Base-by-base conservation (phyloP, 139 green algal species). In the Trebouxia sp. region DNA sequence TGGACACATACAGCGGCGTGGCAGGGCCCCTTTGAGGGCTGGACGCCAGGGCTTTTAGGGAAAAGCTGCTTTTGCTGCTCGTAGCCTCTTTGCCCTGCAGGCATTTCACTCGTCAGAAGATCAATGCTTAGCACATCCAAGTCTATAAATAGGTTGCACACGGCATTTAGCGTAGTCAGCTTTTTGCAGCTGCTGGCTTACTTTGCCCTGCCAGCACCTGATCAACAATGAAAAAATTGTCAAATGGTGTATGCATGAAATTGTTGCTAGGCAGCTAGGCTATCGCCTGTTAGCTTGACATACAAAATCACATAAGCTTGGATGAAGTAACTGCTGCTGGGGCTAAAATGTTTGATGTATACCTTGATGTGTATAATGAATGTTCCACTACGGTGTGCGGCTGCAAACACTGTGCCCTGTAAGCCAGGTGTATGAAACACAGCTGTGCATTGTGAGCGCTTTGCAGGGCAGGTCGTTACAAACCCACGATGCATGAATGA, bases 321-420 rank as follows among this genome's bases (percentile, higher is more conserved):
- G n/a, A 10, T 70, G 14, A 17, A 70, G 26, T 32, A 24, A 35
- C 58, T 70, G 58, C 10, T 24, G 32, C 58, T 10, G n/a, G 24
- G 14, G 17, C 26, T 24, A 41, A 10, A 24, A 12, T n/a, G 26
- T 69, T 24, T 39, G 56, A 69, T 1, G 11, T 69, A 5, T 32
- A 89, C 86, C 89, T 94, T 94, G 26, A 91, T 88, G 80, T 94
- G 94, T n/a, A 92, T 37, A 56, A 91, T 85, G 15, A 97, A 84
- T 43, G 39, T 83, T 5, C 93, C 93, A 42, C 85, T 90, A 38
- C 53, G 58, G 74, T 92, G 91, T 20, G 81, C 88, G 1, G 82
- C 89, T 15, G 90, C 75, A 79, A 96, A 96, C 0, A 82, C 62
- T 0, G 69, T 56, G 11, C 80, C 85, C 4, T 88, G 75, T 15